Evolutionary conservation across 306 rosid genomes (phyloP), one percentile per base, ranked within the genome.

Genomic region (Echinosophora koreensis): DNA sequence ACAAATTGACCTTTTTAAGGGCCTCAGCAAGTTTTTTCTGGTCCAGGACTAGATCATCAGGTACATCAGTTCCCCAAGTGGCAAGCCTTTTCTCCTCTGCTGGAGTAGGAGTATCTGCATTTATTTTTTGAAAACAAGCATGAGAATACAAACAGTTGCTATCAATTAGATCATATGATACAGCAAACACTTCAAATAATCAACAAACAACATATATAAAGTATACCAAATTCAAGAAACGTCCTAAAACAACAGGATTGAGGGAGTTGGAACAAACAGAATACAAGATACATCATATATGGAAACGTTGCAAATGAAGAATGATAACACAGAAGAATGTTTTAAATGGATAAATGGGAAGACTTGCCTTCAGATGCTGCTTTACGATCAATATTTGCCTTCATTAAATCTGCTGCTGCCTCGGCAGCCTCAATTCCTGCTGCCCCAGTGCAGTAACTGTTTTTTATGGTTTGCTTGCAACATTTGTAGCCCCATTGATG

Each of bases 401-500:
- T 86, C 92, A 91, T 86, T 11, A 87, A 79, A 60, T 89, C 90
- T 8, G 66, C 30, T 62, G 82, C 73, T 7, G 86, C 86, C 59
- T 88, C 87, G 47, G 88, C 88, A 18, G 88, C 92, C 78, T 88
- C 84, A 79, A 88, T 88, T 66, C 88, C 90, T 39, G 90, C 90
- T 1, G 75, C 85, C 27, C 91, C 89, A 6, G 90, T 88, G 83
- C 93, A 87, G 44, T 91, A 87, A 74, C 91, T 87, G 39, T 87
- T 91, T 7, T 78, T 66, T 41, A 85, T 70, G 3, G 87, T 84
- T 49, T 88, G 93, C 69, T 84, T 85, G 10, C 93, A 89, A 65
- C 93, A 88, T 68, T 77, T 85, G 60, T 85, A 90, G 39, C 91
- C 96, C 93, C 96, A 90, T n/a, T 88, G 92, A 62, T 88, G 87